Conservation (phyloP, 1,284 basidiomycete genomes). For the Phellinidium pouzarii region DNA sequence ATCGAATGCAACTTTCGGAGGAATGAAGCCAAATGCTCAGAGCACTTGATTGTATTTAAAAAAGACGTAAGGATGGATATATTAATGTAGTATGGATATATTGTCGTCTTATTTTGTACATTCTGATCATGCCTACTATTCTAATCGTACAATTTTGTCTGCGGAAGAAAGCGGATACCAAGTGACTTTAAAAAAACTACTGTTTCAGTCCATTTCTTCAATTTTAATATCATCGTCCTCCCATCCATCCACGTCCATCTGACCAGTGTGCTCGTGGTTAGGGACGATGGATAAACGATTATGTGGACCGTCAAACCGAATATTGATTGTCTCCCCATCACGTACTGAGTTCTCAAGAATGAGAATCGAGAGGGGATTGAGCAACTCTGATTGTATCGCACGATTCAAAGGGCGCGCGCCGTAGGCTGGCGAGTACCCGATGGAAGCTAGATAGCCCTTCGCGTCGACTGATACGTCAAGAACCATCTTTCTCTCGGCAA, state of each 20-base stretch:
- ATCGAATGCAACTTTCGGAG: no score
- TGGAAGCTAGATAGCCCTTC: constrained; percentile 77
- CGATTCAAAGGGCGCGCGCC: constrained; percentile 91
- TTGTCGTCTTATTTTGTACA: no score
- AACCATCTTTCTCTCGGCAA: constrained; percentile 73
- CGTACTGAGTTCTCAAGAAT: constrained; percentile 80
- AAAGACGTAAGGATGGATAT: no score
- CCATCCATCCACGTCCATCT: constrained; percentile 57
- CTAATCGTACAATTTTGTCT: no score
- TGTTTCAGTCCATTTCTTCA: constrained; percentile 70
- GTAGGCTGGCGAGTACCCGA: constrained; percentile 81
- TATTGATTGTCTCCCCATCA: constrained; percentile 73
- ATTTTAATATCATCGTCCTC: constrained; percentile 56
- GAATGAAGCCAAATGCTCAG: no score
- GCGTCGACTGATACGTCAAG: constrained; percentile 73
- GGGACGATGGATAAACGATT: constrained; percentile 79
- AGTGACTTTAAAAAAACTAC: no score
- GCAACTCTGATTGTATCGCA: constrained; percentile 86
- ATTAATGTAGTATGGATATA: no score
- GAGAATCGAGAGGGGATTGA: constrained; percentile 88
- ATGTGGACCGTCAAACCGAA: constrained; percentile 78
- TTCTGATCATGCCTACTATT: no score
- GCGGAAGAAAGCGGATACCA: no score
- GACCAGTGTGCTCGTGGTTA: constrained; percentile 71
- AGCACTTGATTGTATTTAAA: no score